phyloP scores from a whole-genome alignment of 2,329 filamentous ascomycete genomes.

The Clonostachys rosea region DNA sequence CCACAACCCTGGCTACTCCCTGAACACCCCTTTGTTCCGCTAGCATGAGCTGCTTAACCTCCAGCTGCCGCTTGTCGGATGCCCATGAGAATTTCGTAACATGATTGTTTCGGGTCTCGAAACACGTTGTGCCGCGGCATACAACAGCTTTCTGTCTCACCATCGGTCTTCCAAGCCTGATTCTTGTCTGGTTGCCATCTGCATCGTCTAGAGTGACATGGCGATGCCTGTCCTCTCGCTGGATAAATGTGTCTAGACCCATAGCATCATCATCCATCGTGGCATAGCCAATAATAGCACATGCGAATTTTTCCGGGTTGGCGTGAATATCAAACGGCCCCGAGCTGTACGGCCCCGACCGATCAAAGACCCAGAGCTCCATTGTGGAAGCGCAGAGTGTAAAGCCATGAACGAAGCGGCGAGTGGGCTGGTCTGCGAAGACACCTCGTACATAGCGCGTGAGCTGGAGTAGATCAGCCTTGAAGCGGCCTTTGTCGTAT shows the following conservation, averaged over 20 bases:
- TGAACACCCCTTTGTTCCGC: constrained; percentile 6
- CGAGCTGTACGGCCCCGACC: constrained; percentile 10
- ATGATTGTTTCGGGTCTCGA: not conserved
- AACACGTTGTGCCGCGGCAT: constrained; percentile 10
- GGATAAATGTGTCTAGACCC: constrained; percentile 4
- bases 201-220: not conserved
- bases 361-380: constrained; percentile 14
- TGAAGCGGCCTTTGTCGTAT: constrained; percentile 5
- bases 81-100: constrained; percentile 10
- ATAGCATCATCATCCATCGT: constrained; percentile 5
- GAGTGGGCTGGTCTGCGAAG: constrained; percentile 10
- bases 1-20: constrained; percentile 2
- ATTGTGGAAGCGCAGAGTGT: constrained; percentile 4
- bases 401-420: constrained; percentile 10
- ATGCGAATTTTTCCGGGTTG: constrained; percentile 1
- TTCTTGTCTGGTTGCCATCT: constrained; percentile 1
- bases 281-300: constrained; percentile 5
- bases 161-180: constrained; percentile 6
- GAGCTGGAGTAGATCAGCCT: constrained; percentile 9
- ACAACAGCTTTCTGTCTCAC: constrained; percentile 6
- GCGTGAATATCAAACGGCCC: constrained; percentile 3
- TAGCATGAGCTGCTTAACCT: constrained; percentile 7
- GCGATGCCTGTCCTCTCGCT: not conserved
- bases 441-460: constrained; percentile 7
- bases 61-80: constrained; percentile 2